Evolutionary conservation across 768 basidiomycete species (phyloP), one percentile per base, ranked within the genome.

Genomic region (Sistotremastrum niveocremeum): DNA sequence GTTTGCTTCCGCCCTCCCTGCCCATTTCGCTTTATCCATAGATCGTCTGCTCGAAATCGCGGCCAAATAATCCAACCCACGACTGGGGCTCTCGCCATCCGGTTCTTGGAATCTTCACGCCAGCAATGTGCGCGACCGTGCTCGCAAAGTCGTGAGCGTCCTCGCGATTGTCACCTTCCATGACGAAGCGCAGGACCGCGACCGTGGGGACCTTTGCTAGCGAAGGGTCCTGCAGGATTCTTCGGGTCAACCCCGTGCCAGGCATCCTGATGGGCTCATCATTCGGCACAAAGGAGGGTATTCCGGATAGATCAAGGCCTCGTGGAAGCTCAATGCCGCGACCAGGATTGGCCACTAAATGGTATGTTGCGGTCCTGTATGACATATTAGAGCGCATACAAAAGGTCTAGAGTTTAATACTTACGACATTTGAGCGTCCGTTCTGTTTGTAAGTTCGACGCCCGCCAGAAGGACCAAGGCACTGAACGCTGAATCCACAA

Each of bases 101-200:
- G 20, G 20, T 20, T 20, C 20, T 20, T 20, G 20, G 20, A 20
- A 20, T 20, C 20, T 20, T 20, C 20, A 20, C 20, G 20, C 20
- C 20, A 20, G 20, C 20, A 20, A 20, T 20, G 20, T 20, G 20
- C 20, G 20, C 20, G 20, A 20, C 20, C 20, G 20, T 20, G 20
- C 20, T 20, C 20, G 20, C 37, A 35, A 52, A 11, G 3, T 41
- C 34, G 4, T 20, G 20, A 20, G 86, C 85, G 58, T 90, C 86
- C 11, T 58, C 66, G 48, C 79, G 68, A 54, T 90, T 90, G 58
- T 90, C 87, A 2, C 87, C 86, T 56, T 90, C 86, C 48, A 84
- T 66, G 7, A 77, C 84, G 56, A 84, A 89, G 41, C 84, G 81
- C 41, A 86, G 64, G 7, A 89, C 60, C 10, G 72, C 66, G 0